Evolutionary conservation across 208 protist species (phyloP).

Genomic region (Crithidia fasciculata): DNA sequence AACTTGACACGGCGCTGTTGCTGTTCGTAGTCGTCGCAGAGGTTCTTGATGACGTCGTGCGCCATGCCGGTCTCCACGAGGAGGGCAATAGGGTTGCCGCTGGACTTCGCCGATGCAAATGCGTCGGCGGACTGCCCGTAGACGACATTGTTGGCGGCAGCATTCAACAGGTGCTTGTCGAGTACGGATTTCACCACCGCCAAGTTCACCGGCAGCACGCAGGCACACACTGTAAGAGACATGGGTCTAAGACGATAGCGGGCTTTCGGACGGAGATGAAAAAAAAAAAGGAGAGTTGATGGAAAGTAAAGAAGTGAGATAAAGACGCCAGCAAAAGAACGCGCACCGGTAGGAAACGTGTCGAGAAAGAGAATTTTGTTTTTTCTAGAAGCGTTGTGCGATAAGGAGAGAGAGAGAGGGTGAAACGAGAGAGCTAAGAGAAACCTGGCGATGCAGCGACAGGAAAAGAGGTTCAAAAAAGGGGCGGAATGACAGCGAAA

Average conservation of each 20-base stretch:
- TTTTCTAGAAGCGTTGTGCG: too few species aligned
- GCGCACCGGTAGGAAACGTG: too few species aligned
- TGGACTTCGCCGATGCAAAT: conserved; percentile 41
- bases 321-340: too few species aligned
- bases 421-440: too few species aligned
- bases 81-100: conserved; percentile 24
- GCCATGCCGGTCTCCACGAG: conserved; percentile 13
- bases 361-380: too few species aligned
- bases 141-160: conserved; percentile 32
- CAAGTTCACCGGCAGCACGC: conserved; percentile 13
- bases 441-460: too few species aligned
- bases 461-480: too few species aligned
- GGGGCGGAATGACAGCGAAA: too few species aligned
- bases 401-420: too few species aligned
- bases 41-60: conserved; percentile 55
- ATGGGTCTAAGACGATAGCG: conserved; percentile 7
- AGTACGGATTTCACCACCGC: conserved; percentile 18
- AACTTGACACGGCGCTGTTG: conserved; percentile 63
- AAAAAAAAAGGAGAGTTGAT: too few species aligned
- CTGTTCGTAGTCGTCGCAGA: conserved; percentile 68
- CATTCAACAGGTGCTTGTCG: conserved; percentile 6
- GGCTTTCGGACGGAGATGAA: too few species aligned
- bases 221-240: conserved; percentile 41
- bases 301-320: too few species aligned
- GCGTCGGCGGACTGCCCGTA: conserved; percentile 30